Base-by-base conservation (phyloP, 495 filamentous ascomycete species). In the Penicillium salamii region DNA sequence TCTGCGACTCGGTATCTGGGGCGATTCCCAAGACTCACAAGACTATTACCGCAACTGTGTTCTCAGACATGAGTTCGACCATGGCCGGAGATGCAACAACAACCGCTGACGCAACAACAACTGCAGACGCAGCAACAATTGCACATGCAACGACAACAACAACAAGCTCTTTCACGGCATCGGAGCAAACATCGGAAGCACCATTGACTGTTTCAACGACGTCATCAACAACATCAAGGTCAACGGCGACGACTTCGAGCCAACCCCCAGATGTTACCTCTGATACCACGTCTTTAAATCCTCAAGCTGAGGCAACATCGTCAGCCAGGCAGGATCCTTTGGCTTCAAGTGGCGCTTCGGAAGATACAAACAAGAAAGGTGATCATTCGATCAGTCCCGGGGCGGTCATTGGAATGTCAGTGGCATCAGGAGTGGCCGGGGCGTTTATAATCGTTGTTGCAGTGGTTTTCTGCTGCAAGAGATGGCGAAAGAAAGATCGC, bases 1-100 rank as follows among this genome's bases (percentile, higher is more conserved):
- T 88, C 62, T 89, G 86, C 52, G 66, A 69, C 36, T 72, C 71
- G 2, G 65, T 84, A 17, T 42, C 66, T 11, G 70, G 69, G 15
- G 79, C 84, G 28, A 58, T 81, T 15, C 64, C 75, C 8, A 77
- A 76, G 52, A 87, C 85, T 11, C 83, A 86, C 66, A 48, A 73
- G 26, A 76, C 77, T 7, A 78, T 87, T 17, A 79, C 78, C 6
- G 83, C 84, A 11, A 85, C 81, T 0, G 62, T 83, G 26, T 59
- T 80, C 41, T 57, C 66, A 12, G 42, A 70, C 26, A 58, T 58
- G 15, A 57, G 55, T 33, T 58, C 64, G 7, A 63, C 66, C 3
- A 61, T 49, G 14, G 56, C 58, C 5, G 17, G 41, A 2, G 53
- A 49, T 19, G 32, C 21, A 33, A 34, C 48, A 21, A 49, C 56